Percentiles rank a stretch among this genome's conserved stretches.
Conservation (phyloP, 2,329 filamentous ascomycete species). For the Colletotrichum salicis region DNA sequence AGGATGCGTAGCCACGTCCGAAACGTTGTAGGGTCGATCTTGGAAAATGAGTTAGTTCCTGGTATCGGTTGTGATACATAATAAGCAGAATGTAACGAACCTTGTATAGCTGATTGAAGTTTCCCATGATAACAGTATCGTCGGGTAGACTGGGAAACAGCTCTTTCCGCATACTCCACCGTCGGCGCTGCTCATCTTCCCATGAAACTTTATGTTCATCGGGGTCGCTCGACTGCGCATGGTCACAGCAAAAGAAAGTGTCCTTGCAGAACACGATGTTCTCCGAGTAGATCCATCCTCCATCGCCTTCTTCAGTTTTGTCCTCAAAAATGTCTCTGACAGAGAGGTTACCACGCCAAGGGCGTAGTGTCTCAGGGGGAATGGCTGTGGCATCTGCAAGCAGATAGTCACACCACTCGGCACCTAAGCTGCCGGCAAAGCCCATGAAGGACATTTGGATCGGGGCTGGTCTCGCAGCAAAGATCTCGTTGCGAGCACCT, state of each 20-base stretch:
- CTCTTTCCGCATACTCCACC: constrained; percentile 94
- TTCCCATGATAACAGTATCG: constrained; percentile 89
- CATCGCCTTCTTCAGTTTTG: constrained; percentile 74
- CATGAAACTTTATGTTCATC: constrained; percentile 76
- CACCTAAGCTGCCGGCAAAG: constrained; percentile 93
- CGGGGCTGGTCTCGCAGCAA: constrained; percentile 91
- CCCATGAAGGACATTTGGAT: constrained; percentile 99
- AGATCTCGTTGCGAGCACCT: constrained; percentile 96
- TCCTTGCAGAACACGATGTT: constrained; percentile 95
- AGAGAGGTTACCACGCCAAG: constrained; percentile 78
- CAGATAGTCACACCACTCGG: constrained; percentile 98
- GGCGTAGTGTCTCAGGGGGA: constrained; percentile 82
- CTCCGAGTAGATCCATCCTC: constrained; percentile 94
- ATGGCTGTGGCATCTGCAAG: constrained; percentile 90
- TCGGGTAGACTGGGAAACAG: constrained; percentile 86
- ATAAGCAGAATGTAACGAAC: constrained; percentile 60
- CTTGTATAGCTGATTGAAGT: constrained; percentile 99
- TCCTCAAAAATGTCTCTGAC: constrained; percentile 75
- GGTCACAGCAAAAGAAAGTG: constrained; percentile 98
- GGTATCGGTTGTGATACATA: constrained; percentile 8
- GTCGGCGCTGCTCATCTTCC: constrained; percentile 82
- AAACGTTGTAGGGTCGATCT: constrained; percentile 98
- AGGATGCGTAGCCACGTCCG: constrained; percentile 95
- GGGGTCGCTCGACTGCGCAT: constrained; percentile 87
- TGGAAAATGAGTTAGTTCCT: background rate